Evolutionary conservation across 1,139 yeast genomes (phyloP), one percentile per base, ranked within the genome.

Genomic region (Debaryomyces sp.): DNA sequence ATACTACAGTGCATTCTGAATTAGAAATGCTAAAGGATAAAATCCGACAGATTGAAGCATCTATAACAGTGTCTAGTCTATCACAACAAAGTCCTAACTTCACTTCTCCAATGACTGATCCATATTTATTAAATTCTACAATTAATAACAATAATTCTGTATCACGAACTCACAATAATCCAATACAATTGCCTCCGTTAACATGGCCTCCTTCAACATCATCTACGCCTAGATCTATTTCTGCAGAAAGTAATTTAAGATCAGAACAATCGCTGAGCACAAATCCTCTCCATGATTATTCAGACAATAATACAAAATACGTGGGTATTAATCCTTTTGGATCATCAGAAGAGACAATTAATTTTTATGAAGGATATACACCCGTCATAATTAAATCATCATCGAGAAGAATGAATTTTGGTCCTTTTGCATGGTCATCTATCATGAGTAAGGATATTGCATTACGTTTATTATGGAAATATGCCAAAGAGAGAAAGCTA

Each of bases 41-140:
- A 50, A 74, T 78, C 38, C 70, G 66, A 45, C 71, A 71, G 51
- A 66, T 77, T 7, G 82, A 77, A 52, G 74, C 75, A 2, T 69
- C 78, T 0, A 63, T 71, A 36, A 66, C 70, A 1, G 70, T 61
- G 6, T 58, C 66, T 8, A 70, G 65, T 37, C 47, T 64, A 3
- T 51, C 18, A 18, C 12, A 30, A 21, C 33, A 26, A 12, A 30
- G 12, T 5, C 5, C 35, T n/a, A 23, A 24, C 8, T 22, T 22
- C 9, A 41, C 22, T 6, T 30, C 43, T 30, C 36, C n/a, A 7
- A 15, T 29, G 7, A 8, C 29, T 6, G 43, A 22, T 21, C 36
- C 43, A 13, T 29, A 18, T 30, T 5, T 13, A n/a, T 22, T 22
- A 29, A 30, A 18, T 21, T 8, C n/a, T n/a, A 30, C 15, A 3